These are phyloP conservation scores for Torulaspora gathmanii DNA, from an alignment of 805 yeast genomes.

Conservation along the genomic window DNA sequence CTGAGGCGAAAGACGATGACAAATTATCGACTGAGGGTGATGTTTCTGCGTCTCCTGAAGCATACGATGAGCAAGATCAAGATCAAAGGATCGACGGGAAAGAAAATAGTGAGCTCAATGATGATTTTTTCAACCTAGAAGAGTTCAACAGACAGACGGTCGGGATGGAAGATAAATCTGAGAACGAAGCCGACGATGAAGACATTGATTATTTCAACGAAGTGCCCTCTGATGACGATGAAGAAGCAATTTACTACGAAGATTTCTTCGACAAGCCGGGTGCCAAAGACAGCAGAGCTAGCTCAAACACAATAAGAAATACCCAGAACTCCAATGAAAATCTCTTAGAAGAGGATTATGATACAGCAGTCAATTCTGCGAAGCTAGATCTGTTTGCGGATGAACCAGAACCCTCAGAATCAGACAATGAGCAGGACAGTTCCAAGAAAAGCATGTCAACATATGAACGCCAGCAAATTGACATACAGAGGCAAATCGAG, in stretches of 20 bases:
- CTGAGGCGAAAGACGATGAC: background rate
- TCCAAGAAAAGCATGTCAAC: slow-evolving; percentile 47
- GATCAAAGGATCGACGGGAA: slow-evolving; percentile 27
- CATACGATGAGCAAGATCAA: slow-evolving; percentile 16
- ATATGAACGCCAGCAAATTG: slow-evolving; percentile 76
- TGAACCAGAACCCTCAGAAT: slow-evolving; percentile 33
- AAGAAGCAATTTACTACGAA: slow-evolving; percentile 54
- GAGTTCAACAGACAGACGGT: slow-evolving; percentile 74
- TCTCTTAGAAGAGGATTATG: slow-evolving; percentile 58
- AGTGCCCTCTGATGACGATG: slow-evolving; percentile 31
- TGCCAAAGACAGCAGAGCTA: slow-evolving; percentile 7
- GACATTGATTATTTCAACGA: slow-evolving; percentile 16
- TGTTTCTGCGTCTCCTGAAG: background rate
- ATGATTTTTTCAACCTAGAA: slow-evolving; percentile 78
- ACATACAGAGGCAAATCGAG: slow-evolving; percentile 70
- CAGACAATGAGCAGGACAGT: slow-evolving; percentile 29
- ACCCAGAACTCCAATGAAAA: slow-evolving; percentile 36
- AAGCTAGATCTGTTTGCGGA: slow-evolving; percentile 58
- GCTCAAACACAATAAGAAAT: slow-evolving; percentile 4
- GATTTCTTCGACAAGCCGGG: slow-evolving; percentile 56
- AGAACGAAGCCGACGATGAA: slow-evolving; percentile 48
- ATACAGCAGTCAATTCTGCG: slow-evolving; percentile 54
- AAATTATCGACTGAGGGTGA: background rate
- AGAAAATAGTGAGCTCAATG: slow-evolving; percentile 60
- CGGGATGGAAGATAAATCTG: slow-evolving; percentile 22